Percentiles rank a stretch among this genome's conserved stretches.
Conservation (phyloP, 2,329 filamentous ascomycete genomes). For the Talaromyces sp. region DNA sequence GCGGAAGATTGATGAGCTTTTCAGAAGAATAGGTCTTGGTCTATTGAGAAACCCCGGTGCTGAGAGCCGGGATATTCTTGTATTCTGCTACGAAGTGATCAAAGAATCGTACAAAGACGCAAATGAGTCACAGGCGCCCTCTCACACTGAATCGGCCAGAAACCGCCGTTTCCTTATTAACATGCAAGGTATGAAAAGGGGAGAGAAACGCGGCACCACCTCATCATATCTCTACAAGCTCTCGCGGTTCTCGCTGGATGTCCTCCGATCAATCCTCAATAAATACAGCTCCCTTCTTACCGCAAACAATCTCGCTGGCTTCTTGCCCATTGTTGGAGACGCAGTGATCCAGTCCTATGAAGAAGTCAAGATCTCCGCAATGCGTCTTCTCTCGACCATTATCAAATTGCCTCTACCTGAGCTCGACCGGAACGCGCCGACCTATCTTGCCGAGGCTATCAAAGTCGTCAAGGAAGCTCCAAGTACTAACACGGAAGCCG, state of each 20-base stretch:
- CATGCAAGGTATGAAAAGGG: conserved; percentile 71
- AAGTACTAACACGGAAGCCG: conserved; percentile 76
- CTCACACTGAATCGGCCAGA: conserved; percentile 23
- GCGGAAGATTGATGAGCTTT: conserved; percentile 84
- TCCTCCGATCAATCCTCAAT: conserved; percentile 79
- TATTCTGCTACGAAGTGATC: conserved; percentile 94
- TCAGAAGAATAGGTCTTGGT: conserved; percentile 79
- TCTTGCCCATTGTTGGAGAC: conserved; percentile 86
- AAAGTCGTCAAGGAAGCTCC: conserved; percentile 74
- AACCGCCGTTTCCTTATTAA: conserved; percentile 71
- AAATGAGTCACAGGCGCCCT: conserved; percentile 21
- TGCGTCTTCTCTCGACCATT: conserved; percentile 80
- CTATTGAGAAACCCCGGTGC: conserved; percentile 78
- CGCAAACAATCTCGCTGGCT: conserved; percentile 74
- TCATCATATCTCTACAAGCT: conserved; percentile 85
- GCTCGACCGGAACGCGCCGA: conserved; percentile 67
- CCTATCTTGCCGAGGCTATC: conserved; percentile 82
- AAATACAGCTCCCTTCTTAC: conserved; percentile 82
- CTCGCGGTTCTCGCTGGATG: conserved; percentile 80
- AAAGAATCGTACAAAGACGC: conserved; percentile 73
- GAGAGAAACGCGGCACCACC: conserved; percentile 67
- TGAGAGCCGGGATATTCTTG: conserved; percentile 75
- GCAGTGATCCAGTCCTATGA: conserved; percentile 80
- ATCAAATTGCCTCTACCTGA: conserved; percentile 76
- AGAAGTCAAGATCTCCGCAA: conserved; percentile 84